Percentiles rank a stretch among this genome's conserved stretches.
These are phyloP conservation scores for Botrytis fabae DNA, from an alignment of 2,329 filamentous ascomycete genomes.

Conservation along the genomic window DNA sequence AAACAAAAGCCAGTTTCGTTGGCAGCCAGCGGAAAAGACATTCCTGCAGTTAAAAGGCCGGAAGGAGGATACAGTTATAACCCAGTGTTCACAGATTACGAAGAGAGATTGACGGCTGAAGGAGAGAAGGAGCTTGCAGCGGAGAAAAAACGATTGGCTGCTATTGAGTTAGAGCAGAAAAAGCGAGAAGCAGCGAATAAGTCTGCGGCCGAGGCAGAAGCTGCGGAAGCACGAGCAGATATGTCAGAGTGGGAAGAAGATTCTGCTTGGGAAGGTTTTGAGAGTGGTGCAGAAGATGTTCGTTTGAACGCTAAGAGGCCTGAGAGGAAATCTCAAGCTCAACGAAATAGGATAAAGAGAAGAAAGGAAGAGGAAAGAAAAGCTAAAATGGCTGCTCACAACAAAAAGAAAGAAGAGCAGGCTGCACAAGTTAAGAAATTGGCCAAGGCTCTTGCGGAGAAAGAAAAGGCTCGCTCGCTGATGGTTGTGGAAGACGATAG, in stretches of 20 bases:
- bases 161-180: constrained; percentile 65
- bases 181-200: constrained; percentile 66
- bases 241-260: constrained; percentile 79
- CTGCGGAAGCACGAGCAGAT: constrained; percentile 65
- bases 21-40: constrained; percentile 74
- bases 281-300: constrained; percentile 76
- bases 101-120: constrained; percentile 70
- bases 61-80: constrained; percentile 90
- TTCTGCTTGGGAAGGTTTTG: constrained; percentile 85
- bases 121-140: constrained; percentile 76
- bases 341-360: constrained; percentile 85
- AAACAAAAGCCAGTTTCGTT: constrained; percentile 78
- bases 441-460: constrained; percentile 60
- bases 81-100: constrained; percentile 83
- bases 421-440: constrained; percentile 70
- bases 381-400: constrained; percentile 72
- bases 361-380: constrained; percentile 83
- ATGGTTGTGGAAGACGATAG: constrained; percentile 48
- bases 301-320: constrained; percentile 69
- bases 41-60: constrained; percentile 78
- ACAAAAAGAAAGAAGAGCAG: constrained; percentile 73
- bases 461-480: constrained; percentile 52
- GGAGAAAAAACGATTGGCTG: constrained; percentile 71
- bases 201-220: constrained; percentile 73
- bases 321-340: constrained; percentile 79